Evolutionary conservation across 768 basidiomycete genomes (phyloP).

Genomic region (Lentinula detonsa): DNA sequence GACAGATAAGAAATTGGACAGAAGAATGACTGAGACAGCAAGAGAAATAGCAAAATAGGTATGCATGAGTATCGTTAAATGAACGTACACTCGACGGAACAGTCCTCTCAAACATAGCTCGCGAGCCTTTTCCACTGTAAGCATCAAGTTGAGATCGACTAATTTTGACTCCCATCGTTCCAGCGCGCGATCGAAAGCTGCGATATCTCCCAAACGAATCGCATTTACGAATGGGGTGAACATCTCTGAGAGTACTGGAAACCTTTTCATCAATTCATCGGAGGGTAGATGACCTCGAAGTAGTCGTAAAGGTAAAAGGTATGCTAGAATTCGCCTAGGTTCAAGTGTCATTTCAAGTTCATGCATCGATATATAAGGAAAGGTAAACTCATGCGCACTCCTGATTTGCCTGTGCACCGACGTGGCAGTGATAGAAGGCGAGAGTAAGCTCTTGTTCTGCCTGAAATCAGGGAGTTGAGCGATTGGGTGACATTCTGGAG

Average conservation of each 20-base stretch:
- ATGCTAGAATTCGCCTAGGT: conserved; percentile 80
- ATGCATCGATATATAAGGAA: background rate
- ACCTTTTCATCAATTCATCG: conserved; percentile 57
- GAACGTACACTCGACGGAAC: conserved; percentile 68
- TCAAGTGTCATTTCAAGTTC: conserved; percentile 1
- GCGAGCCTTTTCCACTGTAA: conserved; percentile 82
- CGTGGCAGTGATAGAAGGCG: conserved; percentile 82
- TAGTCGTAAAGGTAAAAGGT: conserved; percentile 85
- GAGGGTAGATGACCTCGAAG: conserved; percentile 86
- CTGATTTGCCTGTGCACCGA: conserved; percentile 65
- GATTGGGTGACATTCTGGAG: background rate
- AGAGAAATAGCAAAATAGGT: background rate
- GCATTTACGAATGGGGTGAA: conserved; percentile 80
- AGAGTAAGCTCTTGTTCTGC: conserved; percentile 82
- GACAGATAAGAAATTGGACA: background rate
- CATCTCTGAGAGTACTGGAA: conserved; percentile 65
- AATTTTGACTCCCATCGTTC: conserved; percentile 65
- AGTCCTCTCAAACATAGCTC: conserved; percentile 82
- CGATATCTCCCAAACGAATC: conserved; percentile 71
- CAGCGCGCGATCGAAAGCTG: conserved; percentile 75
- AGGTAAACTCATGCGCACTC: conserved; percentile 47
- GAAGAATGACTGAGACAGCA: too few species aligned
- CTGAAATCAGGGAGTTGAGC: conserved; percentile 25
- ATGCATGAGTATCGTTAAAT: background rate
- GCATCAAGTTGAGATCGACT: conserved; percentile 82